Evolutionary conservation across 2,329 filamentous ascomycete species (phyloP).

Genomic region (Elsinoe batatas): DNA sequence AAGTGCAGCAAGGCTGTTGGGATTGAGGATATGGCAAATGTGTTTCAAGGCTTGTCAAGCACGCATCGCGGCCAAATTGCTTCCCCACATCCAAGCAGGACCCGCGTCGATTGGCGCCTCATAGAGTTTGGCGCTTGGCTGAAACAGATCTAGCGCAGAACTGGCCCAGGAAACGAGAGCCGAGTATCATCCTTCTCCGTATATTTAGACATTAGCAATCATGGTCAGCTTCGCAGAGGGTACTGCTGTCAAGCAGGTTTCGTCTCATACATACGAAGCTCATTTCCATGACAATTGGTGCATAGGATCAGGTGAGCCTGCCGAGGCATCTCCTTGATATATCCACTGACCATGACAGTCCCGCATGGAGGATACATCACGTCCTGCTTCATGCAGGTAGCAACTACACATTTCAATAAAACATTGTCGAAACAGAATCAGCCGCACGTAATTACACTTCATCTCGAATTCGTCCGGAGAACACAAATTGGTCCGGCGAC

Average conservation of each 20-base stretch:
- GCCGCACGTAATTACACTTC: slow-evolving; percentile 54
- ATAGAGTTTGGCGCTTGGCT: background rate
- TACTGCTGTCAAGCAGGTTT: slow-evolving; percentile 38
- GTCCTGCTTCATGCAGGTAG: slow-evolving; percentile 50
- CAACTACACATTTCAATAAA: slow-evolving; percentile 48
- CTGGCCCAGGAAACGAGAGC: background rate
- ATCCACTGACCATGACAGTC: slow-evolving; percentile 36
- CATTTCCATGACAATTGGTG: slow-evolving; percentile 51
- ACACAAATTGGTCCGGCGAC: slow-evolving; percentile 48
- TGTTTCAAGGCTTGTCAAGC: no score
- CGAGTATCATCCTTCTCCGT: background rate
- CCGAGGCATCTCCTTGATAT: background rate
- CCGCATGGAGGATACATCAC: slow-evolving; percentile 64
- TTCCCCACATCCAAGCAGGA: background rate
- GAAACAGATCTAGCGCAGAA: background rate
- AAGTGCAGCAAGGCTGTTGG: slow-evolving; percentile 2
- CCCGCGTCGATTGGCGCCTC: background rate
- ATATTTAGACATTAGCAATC: background rate
- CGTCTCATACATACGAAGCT: slow-evolving; percentile 49
- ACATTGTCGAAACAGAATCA: slow-evolving; percentile 49
- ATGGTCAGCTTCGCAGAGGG: slow-evolving; percentile 34
- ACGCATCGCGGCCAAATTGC: slow-evolving; percentile 7
- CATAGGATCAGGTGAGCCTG: slow-evolving; percentile 49
- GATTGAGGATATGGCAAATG: slow-evolving; percentile 9
- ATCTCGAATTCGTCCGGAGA: slow-evolving; percentile 56